Base-by-base conservation (phyloP, 371 early-diverging fungal genomes). In the Actinomucor elegans region DNA sequence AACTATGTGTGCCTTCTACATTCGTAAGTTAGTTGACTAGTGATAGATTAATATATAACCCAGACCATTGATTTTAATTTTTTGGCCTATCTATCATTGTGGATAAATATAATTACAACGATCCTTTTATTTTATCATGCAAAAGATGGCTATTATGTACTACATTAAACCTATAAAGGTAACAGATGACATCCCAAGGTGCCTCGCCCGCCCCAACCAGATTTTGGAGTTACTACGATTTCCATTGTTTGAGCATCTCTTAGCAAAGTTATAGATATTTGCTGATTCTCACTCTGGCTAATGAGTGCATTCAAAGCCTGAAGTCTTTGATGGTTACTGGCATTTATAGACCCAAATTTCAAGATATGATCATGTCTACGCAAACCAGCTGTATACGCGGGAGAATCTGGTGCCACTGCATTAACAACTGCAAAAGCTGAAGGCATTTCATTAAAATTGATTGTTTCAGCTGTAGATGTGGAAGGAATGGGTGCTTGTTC, bases 351-450 rank as follows among this genome's bases (percentile, higher is more conserved):
- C 6, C 88, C 90, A 66, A 90, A 87, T 18, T 55, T 50, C n/a
- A 86, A 23, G n/a, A 93, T 73, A 31, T 56, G 55, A 66, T 93
- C 92, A 21, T 75, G 79, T 38, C 79, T 68, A 15, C 66, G 55
- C 23, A 92, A 60, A 0, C 90, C 90, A 2, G 90, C 89, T 23
- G 61, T 71, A 14, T 60, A 57, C 0, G 94, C 92, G 5, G 96
- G 94, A 3, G 92, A 91, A 49, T 86, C 87, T 0, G 87, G 88
- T 20, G 90, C 88, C 4, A 95, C 91, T 0, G 80, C 83, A 58
- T 88, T 87, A n/a, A 95, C 84, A 3, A 78, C 64, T 2, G 93
- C 93, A 74, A 94, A 91, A 5, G 93, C 48, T 31, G 31, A n/a
- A 15, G 50, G 11, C 4, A 18, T 32, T 47, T 41, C 65, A 36